phyloP scores from a whole-genome alignment of 768 basidiomycete species.

The Collybia mongolica region DNA sequence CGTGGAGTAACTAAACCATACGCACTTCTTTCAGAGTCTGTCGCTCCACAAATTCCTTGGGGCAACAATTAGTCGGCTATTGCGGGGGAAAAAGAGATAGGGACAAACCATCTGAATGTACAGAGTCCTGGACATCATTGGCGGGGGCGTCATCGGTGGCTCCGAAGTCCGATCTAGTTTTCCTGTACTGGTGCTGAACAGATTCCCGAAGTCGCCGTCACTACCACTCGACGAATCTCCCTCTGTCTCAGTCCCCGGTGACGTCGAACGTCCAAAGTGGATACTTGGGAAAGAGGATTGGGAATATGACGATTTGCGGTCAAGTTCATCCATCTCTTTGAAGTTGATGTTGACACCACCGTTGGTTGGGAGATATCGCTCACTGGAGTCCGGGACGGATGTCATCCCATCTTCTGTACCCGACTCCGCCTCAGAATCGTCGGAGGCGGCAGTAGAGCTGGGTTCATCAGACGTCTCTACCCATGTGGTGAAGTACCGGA shows the following conservation, averaged over 20 bases:
- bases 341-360: constrained; percentile 65
- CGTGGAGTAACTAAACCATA: background rate
- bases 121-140: constrained; percentile 53
- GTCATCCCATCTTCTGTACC: constrained; percentile 46
- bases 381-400: constrained; percentile 44
- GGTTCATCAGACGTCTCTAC: constrained; percentile 54
- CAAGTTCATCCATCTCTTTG: constrained; percentile 49
- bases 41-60: constrained; percentile 84
- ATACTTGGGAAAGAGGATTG: constrained; percentile 76
- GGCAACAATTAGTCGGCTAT: constrained; percentile 9
- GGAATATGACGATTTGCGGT: constrained; percentile 51
- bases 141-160: constrained; percentile 18
- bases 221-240: constrained; percentile 20
- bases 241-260: constrained; percentile 31
- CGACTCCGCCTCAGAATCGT: constrained; percentile 45
- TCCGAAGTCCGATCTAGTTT: constrained; percentile 12
- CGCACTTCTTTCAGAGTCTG: constrained; percentile 85
- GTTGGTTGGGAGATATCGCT: constrained; percentile 37
- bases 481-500: constrained; percentile 91
- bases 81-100: background rate
- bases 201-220: constrained; percentile 35
- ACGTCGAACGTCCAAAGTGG: constrained; percentile 61
- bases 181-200: constrained; percentile 19
- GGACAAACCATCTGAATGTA: constrained; percentile 89
- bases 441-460: constrained; percentile 48